Base-by-base conservation (phyloP, 495 filamentous ascomycete species). In the Acidomyces sp. region DNA sequence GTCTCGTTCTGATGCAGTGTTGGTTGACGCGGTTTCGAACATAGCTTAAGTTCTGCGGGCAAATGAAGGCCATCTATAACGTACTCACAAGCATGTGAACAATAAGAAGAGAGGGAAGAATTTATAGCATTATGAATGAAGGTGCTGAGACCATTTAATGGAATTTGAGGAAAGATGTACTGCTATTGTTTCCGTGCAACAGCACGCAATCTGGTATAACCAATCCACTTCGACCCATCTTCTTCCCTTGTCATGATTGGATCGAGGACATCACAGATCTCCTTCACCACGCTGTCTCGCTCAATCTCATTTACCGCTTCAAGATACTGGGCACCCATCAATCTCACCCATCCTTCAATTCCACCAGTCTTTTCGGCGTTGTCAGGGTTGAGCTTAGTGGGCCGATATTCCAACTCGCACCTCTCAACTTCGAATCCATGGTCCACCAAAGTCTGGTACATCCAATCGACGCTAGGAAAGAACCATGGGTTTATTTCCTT, bases 161-260 rank as follows among this genome's bases (percentile, higher is more conserved):
- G n/a, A n/a, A n/a, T n/a, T n/a, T n/a, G n/a, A n/a, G n/a, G n/a
- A n/a, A n/a, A n/a, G n/a, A n/a, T n/a, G 11, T 26, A 21, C 26
- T 29, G 4, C 45, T 25, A 52, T 32, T 32, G 26, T 59, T 68
- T 79, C 51, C 60, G 66, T 19, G 73, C 80, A 34, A 81, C 39
- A 10, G 68, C 77, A 52, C 79, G 72, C 59, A 85, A 61, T 48
- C 81, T 63, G n/a, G 80, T 69, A 68, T 85, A 85, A n/a, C 69
- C 71, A 39, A 83, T 50, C 61, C 69, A 75, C 50, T 70, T 64
- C 41, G 67, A 71, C 4, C 74, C 78, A 49, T 72, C 71, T 57
- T 72, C 61, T 39, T 64, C 56, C 54, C 69, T 51, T 10, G 56
- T 67, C 0, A 66, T 48, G 15, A 77, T 66, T 2, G 55, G 58